Evolutionary conservation across 495 filamentous ascomycete species (phyloP), one percentile per base, ranked within the genome.

Genomic region (Choiromyces venosus): DNA sequence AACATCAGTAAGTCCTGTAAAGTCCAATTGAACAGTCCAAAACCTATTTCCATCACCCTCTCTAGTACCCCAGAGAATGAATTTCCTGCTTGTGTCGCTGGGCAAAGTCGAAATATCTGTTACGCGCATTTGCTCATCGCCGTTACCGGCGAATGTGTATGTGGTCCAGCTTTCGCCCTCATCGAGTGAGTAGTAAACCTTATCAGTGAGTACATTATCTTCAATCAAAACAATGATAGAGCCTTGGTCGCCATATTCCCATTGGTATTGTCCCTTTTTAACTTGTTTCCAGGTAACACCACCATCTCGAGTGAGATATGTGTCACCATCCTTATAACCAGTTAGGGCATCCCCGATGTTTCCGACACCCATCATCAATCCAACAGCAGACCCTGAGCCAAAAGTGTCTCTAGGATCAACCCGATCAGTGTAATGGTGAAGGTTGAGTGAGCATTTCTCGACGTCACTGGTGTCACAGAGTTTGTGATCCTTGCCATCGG

Each of bases 351-450:
- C 86, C 37, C 96, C 96, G 38, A 98, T 94, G 76, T 97, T 98
- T 66, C 96, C 96, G 76, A 92, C 86, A 7, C 86, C 96, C 80
- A 99, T 88, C 89, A 97, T 93, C 71, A 99, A 81, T 12, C 96
- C 96, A 65, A 97, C 89, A 33, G 95, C 96, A 39, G 92, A 93
- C 35, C 89, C 86, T 19, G 93, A 97, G 21, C 93, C 94, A 81
- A 91, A 97, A 0, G 91, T 95, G 81, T 96, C 90, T 35, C 90
- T 83, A 67, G 87, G 87, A 79, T 97, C 91, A 67, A 76, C 82
- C 74, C 95, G 91, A 79, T 98, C 94, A 0, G 96, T 97, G 80
- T 96, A 99, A 61, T 93, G 91, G 82, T 98, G 96, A 33, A 99
- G 86, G 82, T 99, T 92, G 61, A 99, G 86, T 21, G 93, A 91